These are phyloP conservation scores for Extremus antarcticus DNA, from an alignment of 495 filamentous ascomycete genomes.

Conservation along the genomic window DNA sequence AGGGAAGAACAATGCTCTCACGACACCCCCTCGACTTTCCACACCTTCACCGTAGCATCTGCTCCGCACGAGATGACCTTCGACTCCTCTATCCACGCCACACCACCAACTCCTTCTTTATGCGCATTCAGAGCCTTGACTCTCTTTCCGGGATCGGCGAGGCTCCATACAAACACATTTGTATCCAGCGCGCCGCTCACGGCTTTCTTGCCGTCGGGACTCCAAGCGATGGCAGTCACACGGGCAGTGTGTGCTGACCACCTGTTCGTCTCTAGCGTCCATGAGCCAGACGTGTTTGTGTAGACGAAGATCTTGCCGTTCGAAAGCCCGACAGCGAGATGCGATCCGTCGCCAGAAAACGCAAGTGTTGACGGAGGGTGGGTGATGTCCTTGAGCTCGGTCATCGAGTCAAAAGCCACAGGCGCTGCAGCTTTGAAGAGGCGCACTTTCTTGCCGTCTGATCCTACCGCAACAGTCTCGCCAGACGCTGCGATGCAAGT, in stretches of 20 bases:
- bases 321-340: slow-evolving; percentile 73
- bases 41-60: slow-evolving; percentile 84
- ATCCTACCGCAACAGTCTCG: slow-evolving; percentile 61
- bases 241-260: slow-evolving; percentile 91
- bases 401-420: slow-evolving; percentile 33
- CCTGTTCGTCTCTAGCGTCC: slow-evolving; percentile 55
- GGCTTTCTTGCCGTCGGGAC: slow-evolving; percentile 58
- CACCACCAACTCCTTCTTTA: slow-evolving; percentile 87
- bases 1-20: no score
- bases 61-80: slow-evolving; percentile 70
- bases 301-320: slow-evolving; percentile 77
- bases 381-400: slow-evolving; percentile 41
- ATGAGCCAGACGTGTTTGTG: slow-evolving; percentile 37
- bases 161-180: slow-evolving; percentile 83
- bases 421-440: slow-evolving; percentile 53
- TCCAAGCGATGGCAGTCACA: slow-evolving; percentile 77
- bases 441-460: slow-evolving; percentile 57
- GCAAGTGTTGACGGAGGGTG: slow-evolving; percentile 55
- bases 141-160: slow-evolving; percentile 69
- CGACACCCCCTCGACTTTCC: slow-evolving; percentile 53
- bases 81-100: slow-evolving; percentile 65
- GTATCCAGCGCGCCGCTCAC: slow-evolving; percentile 82
- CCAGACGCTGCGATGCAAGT: slow-evolving; percentile 55
- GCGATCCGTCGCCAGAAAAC: slow-evolving; percentile 62
- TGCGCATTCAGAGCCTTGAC: slow-evolving; percentile 74